phyloP scores from a whole-genome alignment of 768 basidiomycete species.

The Phanerochaete carnosa region DNA sequence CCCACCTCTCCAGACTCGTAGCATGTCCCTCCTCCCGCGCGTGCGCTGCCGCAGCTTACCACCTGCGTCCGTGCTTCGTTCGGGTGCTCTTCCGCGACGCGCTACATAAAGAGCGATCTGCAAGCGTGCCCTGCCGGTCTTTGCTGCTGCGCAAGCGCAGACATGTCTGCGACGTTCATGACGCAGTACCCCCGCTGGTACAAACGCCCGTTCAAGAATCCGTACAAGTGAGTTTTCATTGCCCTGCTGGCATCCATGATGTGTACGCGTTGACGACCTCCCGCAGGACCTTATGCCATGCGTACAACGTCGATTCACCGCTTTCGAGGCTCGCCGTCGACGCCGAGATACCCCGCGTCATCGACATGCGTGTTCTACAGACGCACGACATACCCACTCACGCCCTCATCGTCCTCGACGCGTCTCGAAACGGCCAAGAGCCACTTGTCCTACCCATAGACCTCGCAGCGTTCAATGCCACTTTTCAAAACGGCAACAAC shows the following conservation, averaged over 20 bases:
- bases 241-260: neutral
- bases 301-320: conserved; percentile 4
- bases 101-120: neutral
- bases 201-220: conserved; percentile 6
- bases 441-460: conserved; percentile 54
- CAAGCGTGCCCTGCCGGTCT: neutral
- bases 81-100: neutral
- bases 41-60: neutral
- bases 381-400: conserved; percentile 45
- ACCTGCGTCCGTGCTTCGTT: no score
- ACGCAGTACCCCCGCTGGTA: neutral
- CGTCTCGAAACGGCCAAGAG: neutral
- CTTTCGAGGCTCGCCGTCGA: neutral
- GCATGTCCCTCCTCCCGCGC: neutral
- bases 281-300: conserved; percentile 8
- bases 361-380: conserved; percentile 10
- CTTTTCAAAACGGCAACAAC: conserved; percentile 23
- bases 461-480: conserved; percentile 40
- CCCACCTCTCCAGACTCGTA: neutral
- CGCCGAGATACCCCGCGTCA: neutral
- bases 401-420: conserved; percentile 44
- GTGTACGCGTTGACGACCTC: neutral
- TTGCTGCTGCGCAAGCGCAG: neutral
- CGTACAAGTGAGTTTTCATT: conserved; percentile 6
- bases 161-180: neutral